These are phyloP conservation scores for Cucurbita pepo DNA, from an alignment of 306 rosid genomes.

Conservation along the genomic window DNA sequence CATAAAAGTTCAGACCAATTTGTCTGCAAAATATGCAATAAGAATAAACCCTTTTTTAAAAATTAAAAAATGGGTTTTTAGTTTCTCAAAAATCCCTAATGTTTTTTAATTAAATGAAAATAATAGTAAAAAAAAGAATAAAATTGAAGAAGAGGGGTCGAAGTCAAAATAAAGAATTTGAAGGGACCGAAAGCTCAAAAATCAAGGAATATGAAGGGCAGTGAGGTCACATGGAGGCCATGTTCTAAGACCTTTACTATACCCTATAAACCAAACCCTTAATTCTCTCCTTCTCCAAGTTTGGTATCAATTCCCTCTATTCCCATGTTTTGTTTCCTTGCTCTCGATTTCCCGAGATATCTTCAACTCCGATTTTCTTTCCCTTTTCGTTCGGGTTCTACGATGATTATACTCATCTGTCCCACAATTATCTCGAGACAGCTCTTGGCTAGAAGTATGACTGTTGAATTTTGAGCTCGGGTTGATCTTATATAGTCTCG, in stretches of 20 bases:
- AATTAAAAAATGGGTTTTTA: not conserved
- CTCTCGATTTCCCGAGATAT: not conserved
- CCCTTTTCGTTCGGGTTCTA: too few species aligned
- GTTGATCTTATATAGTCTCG: too few species aligned
- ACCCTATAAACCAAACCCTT: not conserved
- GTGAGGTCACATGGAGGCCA: slow-evolving; percentile 8
- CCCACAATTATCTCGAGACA: too few species aligned
- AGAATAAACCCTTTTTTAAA: not conserved
- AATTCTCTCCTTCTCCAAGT: not conserved
- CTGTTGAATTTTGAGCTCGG: too few species aligned
- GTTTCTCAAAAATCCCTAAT: not conserved
- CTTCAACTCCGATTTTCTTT: not conserved
- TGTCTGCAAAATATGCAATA: not conserved
- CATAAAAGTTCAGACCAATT: not conserved
- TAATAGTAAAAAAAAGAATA: not conserved
- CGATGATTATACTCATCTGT: too few species aligned
- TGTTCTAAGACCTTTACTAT: not conserved
- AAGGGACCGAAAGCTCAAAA: not conserved
- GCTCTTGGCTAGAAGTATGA: too few species aligned
- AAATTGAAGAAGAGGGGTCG: not conserved
- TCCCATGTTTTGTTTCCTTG: not conserved
- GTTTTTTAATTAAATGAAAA: not conserved
- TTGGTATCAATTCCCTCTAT: not conserved
- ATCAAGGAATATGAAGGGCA: slow-evolving; percentile 3
- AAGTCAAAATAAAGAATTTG: not conserved